These are phyloP conservation scores for Polyporus arcularius DNA, from an alignment of 768 basidiomycete genomes.

Conservation along the genomic window DNA sequence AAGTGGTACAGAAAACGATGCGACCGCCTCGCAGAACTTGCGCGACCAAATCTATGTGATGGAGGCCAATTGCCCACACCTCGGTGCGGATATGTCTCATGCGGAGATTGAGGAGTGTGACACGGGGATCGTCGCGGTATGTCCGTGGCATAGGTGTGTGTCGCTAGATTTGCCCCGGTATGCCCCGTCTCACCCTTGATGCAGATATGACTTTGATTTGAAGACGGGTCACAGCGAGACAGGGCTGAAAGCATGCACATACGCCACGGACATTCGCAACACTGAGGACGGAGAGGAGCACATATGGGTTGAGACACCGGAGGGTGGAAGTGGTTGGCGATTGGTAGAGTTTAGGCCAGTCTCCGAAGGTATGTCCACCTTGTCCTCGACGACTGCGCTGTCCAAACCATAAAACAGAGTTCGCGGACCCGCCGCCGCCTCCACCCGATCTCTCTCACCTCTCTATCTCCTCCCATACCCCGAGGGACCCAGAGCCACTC, in stretches of 20 bases:
- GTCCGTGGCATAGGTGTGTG: constrained; percentile 70
- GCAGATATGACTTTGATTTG: constrained; percentile 74
- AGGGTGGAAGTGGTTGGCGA: constrained; percentile 54
- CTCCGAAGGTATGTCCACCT: constrained; percentile 57
- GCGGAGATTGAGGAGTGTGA: constrained; percentile 77
- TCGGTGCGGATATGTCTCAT: constrained; percentile 79
- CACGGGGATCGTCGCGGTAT: constrained; percentile 60
- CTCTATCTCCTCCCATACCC: constrained; percentile 16
- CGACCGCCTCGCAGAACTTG: not conserved
- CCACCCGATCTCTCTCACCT: constrained; percentile 27
- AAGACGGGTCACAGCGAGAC: constrained; percentile 69
- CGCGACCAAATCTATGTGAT: constrained; percentile 65
- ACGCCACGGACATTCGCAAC: constrained; percentile 51
- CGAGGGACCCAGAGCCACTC: constrained; percentile 39
- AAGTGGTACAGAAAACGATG: constrained; percentile 4
- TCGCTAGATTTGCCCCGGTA: not conserved
- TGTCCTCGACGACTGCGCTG: not conserved
- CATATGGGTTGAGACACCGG: constrained; percentile 64
- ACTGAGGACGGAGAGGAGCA: constrained; percentile 39
- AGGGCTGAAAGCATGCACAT: constrained; percentile 70
- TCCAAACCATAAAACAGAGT: constrained; percentile 41
- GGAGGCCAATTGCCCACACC: constrained; percentile 80
- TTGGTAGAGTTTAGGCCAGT: constrained; percentile 70
- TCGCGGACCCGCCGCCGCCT: constrained; percentile 64
- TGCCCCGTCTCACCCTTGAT: not conserved